Evolutionary conservation across 495 filamentous ascomycete genomes (phyloP), one percentile per base, ranked within the genome.

Genomic region (Glutinoglossum americanum): DNA sequence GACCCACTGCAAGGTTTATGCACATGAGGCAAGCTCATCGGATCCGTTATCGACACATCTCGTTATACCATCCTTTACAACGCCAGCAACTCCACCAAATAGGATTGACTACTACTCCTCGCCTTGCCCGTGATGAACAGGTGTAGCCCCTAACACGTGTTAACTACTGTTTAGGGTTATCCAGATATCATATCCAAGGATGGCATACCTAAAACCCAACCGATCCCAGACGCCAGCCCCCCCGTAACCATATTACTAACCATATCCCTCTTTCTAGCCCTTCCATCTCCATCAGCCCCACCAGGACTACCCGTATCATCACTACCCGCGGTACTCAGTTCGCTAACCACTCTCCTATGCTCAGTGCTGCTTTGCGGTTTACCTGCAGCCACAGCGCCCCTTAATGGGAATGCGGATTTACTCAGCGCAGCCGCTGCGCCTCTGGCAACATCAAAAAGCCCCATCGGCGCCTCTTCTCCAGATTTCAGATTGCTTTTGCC

Each of bases 361-460:
- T 53, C 7, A 35, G 51, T 3, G 30, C 23, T 41, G 11, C 26
- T 11, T 35, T 56, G 33, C 10, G 19, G 21, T 17, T 33, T 39
- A 28, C 27, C 58, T 17, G 60, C 33, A 39, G 54, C 57, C 26
- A 57, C 32, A 0, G 65, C 62, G 4, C 63, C 67, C 15, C 70
- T 66, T 11, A 82, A 64, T 10, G 78, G 77, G 61, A 80, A 80
- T 3, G 79, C 74, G 62, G 74, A 80, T 67, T 77, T 78, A 56
- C 79, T 76, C 25, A 84, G 75, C 8, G 93, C 89, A 44, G 81
- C 75, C 5, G 85, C 80, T 32, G 89, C 88, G 55, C 82, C 87
- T 28, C 87, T 75, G 8, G 89, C 88, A 45, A 97, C 79, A 60
- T 95, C 93, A 64, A 98, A 97, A 26, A 97, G 72, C 1, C 87